A percentile compares a stretch with the other conserved stretches of the same genome.
phyloP scores from a whole-genome alignment of 495 filamentous ascomycete species.

The Aspergillus cristatus region DNA sequence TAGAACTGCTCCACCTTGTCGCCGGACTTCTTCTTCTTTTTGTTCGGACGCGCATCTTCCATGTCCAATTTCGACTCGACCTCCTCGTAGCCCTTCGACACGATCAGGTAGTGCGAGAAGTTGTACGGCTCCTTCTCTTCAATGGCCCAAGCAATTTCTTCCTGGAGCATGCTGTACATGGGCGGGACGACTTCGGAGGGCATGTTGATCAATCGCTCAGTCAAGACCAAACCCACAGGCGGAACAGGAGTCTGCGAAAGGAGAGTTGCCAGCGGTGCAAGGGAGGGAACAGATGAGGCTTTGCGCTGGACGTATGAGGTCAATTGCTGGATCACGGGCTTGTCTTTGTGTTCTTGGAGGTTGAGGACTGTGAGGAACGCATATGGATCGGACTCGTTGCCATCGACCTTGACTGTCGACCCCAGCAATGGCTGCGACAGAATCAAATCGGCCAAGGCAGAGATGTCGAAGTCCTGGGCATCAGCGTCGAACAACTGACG shows the following conservation, averaged over 20 bases:
- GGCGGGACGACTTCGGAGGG: constrained; percentile 84
- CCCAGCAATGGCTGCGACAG: constrained; percentile 82
- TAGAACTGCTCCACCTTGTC: constrained; percentile 53
- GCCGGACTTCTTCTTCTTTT: constrained; percentile 64
- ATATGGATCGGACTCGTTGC: constrained; percentile 88
- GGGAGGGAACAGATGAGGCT: constrained; percentile 41
- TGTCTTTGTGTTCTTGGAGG: constrained; percentile 67
- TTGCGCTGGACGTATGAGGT: constrained; percentile 60
- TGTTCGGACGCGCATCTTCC: constrained; percentile 56
- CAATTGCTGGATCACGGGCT: constrained; percentile 58
- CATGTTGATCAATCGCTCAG: constrained; percentile 92
- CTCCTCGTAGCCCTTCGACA: constrained; percentile 86
- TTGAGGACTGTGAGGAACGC: constrained; percentile 91
- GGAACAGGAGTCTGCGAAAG: constrained; percentile 43
- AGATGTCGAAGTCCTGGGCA: constrained; percentile 73
- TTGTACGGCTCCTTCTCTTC: constrained; percentile 88
- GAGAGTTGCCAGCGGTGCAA: constrained; percentile 45
- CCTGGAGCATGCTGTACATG: constrained; percentile 91
- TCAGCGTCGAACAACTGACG: constrained; percentile 93
- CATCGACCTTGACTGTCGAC: constrained; percentile 91
- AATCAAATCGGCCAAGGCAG: constrained; percentile 76
- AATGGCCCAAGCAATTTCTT: constrained; percentile 84
- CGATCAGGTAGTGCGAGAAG: constrained; percentile 85
- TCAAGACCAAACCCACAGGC: constrained; percentile 73
- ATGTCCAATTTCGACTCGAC: constrained; percentile 71